These are phyloP conservation scores for Physaria fendleri DNA, from an alignment of 345 rosid genomes.

Conservation along the genomic window DNA sequence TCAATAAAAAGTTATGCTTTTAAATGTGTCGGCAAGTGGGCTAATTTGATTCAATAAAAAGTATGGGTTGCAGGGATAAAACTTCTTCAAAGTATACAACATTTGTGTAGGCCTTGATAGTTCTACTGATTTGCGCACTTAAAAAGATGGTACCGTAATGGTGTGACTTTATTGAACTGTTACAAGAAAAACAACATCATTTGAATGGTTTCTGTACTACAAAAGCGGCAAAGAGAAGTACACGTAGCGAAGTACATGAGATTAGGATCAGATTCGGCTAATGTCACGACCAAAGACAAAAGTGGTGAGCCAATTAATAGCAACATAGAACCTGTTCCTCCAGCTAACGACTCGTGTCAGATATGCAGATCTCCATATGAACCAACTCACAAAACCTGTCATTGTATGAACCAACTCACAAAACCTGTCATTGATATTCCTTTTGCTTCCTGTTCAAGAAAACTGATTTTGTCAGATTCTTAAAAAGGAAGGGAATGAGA, in stretches of 20 bases:
- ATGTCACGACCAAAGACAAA: constrained; percentile 89
- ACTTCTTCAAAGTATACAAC: no score
- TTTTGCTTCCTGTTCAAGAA: constrained; percentile 55
- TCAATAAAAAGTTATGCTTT: no score
- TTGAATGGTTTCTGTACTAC: not conserved
- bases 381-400: constrained; percentile 83
- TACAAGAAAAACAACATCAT: not conserved
- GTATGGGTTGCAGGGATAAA: no score
- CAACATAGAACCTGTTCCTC: constrained; percentile 96
- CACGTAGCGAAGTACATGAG: not conserved
- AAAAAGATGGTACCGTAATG: no score
- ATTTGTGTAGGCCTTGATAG: no score
- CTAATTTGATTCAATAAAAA: no score
- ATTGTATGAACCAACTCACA: constrained; percentile 75
- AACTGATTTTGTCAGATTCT: not conserved
- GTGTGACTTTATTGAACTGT: not conserved
- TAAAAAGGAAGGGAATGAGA: no score
- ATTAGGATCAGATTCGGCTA: constrained; percentile 44
- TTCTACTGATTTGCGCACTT: no score
- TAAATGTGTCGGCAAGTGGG: no score
- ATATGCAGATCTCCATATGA: constrained; percentile 98
- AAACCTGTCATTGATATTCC: constrained; percentile 84
- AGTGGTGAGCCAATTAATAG: constrained; percentile 92
- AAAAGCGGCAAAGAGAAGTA: not conserved
- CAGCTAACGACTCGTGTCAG: constrained; percentile 94